phyloP scores from a whole-genome alignment of 2,329 filamentous ascomycete species.

The Pezicula radicicola region DNA sequence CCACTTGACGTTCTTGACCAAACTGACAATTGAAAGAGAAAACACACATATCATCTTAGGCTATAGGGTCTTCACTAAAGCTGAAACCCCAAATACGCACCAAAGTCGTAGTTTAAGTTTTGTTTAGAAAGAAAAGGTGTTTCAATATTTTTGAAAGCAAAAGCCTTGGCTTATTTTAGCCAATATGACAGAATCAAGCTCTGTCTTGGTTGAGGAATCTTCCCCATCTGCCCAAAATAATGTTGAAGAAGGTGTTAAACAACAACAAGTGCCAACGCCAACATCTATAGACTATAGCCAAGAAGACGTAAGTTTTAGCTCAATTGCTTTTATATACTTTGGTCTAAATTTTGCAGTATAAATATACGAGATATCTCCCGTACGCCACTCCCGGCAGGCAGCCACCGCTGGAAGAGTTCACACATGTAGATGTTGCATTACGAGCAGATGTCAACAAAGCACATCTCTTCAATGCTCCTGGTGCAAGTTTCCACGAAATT shows the following conservation, averaged over 20 bases:
- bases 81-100: no score
- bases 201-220: no score
- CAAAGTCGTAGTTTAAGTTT: no score
- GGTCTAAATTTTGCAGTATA: neutral
- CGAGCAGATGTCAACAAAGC: no score
- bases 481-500: no score
- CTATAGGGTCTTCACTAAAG: no score
- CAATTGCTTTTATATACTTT: neutral
- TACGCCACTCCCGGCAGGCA: neutral
- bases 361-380: neutral
- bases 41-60: no score
- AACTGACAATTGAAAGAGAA: no score
- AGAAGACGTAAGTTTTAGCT: neutral
- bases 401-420: neutral
- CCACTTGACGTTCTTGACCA: no score
- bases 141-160: neutral
- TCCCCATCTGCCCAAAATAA: neutral
- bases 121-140: no score
- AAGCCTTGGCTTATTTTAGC: neutral
- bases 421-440: no score
- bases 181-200: neutral
- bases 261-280: neutral
- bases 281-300: neutral
- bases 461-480: no score
- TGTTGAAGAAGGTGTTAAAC: neutral